phyloP scores from a whole-genome alignment of 768 basidiomycete genomes.

The Agrocybe praecox region DNA sequence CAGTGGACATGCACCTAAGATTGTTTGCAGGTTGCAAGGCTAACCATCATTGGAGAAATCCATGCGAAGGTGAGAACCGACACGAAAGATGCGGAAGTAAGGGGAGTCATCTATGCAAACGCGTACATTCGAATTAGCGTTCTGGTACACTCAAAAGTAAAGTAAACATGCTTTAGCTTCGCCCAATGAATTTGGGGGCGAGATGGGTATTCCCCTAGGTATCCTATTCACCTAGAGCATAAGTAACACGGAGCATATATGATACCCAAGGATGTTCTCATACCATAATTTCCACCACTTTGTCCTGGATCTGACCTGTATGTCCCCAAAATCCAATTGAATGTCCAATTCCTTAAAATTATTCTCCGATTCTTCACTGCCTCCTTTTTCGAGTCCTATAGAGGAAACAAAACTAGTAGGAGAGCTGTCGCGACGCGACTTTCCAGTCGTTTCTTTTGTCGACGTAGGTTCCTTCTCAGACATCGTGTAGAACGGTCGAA shows the following conservation, averaged over 20 bases:
- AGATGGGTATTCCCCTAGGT: slow-evolving; percentile 59
- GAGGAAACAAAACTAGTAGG: neutral
- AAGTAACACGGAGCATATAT: neutral
- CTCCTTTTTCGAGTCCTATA: slow-evolving; percentile 7
- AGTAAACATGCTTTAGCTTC: slow-evolving; percentile 47
- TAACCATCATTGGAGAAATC: slow-evolving; percentile 64
- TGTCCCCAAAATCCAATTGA: slow-evolving; percentile 42
- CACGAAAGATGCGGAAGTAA: slow-evolving; percentile 57
- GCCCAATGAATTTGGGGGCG: slow-evolving; percentile 54
- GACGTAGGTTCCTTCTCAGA: neutral
- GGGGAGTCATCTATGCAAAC: slow-evolving; percentile 49
- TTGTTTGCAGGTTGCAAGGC: neutral
- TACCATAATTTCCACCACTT: slow-evolving; percentile 63
- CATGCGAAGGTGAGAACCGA: slow-evolving; percentile 66
- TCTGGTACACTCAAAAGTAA: neutral
- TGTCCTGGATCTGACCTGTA: slow-evolving; percentile 41
- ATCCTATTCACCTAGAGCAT: slow-evolving; percentile 39
- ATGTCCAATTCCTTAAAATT: slow-evolving; percentile 18
- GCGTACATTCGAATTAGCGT: neutral
- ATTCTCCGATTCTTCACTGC: slow-evolving; percentile 6
- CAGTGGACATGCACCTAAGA: neutral
- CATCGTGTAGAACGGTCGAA: neutral
- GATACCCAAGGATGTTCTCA: slow-evolving; percentile 12
- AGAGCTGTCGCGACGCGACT: neutral
- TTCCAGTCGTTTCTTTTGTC: neutral